These are phyloP conservation scores for Durotheca rogersii DNA, from an alignment of 495 filamentous ascomycete species.

Conservation along the genomic window DNA sequence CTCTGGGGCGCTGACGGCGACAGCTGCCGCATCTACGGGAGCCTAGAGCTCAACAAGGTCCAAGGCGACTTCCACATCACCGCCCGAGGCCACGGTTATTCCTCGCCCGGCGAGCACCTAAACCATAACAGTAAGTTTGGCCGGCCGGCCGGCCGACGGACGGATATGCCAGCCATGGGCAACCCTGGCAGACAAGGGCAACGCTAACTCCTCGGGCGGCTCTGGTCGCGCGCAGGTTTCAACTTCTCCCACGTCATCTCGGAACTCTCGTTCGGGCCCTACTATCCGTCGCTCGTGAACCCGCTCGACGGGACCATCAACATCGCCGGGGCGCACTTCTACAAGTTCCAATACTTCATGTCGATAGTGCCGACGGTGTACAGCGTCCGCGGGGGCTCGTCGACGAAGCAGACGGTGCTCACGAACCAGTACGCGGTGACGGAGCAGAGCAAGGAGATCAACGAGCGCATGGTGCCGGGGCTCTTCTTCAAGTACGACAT, in stretches of 20 bases:
- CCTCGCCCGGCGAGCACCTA: slow-evolving; percentile 74
- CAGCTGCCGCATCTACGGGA: slow-evolving; percentile 88
- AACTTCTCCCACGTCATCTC: slow-evolving; percentile 98
- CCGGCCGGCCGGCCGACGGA: no score
- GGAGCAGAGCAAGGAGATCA: slow-evolving; percentile 68
- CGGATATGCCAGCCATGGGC: no score
- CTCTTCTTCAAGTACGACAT: slow-evolving; percentile 99
- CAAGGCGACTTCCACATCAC: slow-evolving; percentile 99
- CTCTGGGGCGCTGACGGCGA: slow-evolving; percentile 55
- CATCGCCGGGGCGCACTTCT: slow-evolving; percentile 70
- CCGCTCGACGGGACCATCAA: slow-evolving; percentile 90
- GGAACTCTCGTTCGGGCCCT: slow-evolving; percentile 94
- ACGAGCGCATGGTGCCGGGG: slow-evolving; percentile 75
- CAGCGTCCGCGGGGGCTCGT: slow-evolving; percentile 56
- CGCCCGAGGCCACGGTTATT: slow-evolving; percentile 90
- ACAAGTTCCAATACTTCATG: slow-evolving; percentile 98
- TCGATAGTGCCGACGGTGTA: slow-evolving; percentile 97
- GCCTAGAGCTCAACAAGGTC: slow-evolving; percentile 89
- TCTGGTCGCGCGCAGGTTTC: slow-evolving; percentile 59
- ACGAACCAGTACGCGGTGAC: slow-evolving; percentile 99
- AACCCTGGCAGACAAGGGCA: slow-evolving; percentile 15
- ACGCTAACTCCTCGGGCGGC: slow-evolving; percentile 1
- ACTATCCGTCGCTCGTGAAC: slow-evolving; percentile 90
- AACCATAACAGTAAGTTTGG: slow-evolving; percentile 70
- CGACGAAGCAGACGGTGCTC: slow-evolving; percentile 58